These are phyloP conservation scores for Dactylellina parvicollis DNA, from an alignment of 2,329 filamentous ascomycete species.

Conservation along the genomic window DNA sequence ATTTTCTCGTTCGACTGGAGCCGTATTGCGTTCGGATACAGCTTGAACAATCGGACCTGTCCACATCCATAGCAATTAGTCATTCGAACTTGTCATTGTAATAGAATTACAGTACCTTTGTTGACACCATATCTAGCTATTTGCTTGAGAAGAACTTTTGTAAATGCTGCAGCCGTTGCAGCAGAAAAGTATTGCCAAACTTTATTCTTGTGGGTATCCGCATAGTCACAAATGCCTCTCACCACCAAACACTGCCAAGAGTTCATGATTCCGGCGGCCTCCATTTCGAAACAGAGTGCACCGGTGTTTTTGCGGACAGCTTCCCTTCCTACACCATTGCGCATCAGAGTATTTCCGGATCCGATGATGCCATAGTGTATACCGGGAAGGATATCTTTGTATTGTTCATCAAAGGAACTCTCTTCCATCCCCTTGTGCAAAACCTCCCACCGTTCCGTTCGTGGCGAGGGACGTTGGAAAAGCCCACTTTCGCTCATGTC, in stretches of 20 bases:
- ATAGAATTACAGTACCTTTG: no score
- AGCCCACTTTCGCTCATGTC: no score
- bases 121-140: no score
- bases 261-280: slow-evolving; percentile 10
- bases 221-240: slow-evolving; percentile 16
- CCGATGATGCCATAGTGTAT: slow-evolving; percentile 17
- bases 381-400: no score
- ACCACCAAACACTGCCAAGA: slow-evolving; percentile 16
- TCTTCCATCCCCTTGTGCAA: no score
- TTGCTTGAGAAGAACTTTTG: slow-evolving; percentile 17
- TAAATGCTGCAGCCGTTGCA: slow-evolving; percentile 15
- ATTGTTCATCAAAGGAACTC: neutral
- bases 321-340: neutral
- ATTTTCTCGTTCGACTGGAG: no score
- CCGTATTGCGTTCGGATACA: no score
- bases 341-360: slow-evolving; percentile 10
- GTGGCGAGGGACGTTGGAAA: no score
- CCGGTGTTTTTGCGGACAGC: neutral
- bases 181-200: slow-evolving; percentile 19
- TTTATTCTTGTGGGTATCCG: slow-evolving; percentile 17
- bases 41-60: no score
- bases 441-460: no score
- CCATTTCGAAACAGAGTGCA: slow-evolving; percentile 24
- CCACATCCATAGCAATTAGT: no score
- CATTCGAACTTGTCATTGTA: no score